Base-by-base conservation (phyloP, 2,329 filamentous ascomycete species). In the Tolypocladium ophioglossoides region DNA sequence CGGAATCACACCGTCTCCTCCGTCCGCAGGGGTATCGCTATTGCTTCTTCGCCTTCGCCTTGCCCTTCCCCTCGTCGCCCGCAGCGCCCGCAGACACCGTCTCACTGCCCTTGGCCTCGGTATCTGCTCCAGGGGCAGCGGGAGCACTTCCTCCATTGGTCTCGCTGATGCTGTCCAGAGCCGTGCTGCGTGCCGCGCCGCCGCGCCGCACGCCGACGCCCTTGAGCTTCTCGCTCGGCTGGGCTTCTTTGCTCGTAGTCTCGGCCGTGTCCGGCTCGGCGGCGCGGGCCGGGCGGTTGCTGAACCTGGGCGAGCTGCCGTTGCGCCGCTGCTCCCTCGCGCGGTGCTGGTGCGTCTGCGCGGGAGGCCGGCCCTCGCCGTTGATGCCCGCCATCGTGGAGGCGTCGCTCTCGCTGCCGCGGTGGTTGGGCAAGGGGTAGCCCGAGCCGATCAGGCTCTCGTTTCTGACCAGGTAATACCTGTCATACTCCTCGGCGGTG, bases 401-500 rank as follows among this genome's bases (percentile, higher is more conserved):
- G 7, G 65, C 62, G 39, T 72, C 70, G 56, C 70, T 72, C 54
- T 71, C 70, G 48, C 69, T 71, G 4, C 64, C 64, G 18, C 63
- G 63, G 48, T 64, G 62, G 9, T 46, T 22, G 12, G 59, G 53
- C 18, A 64, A 61, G 14, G 60, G 56, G 47, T 62, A 63, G 14
- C 62, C 66, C 3, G 70, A 70, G 4, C 70, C 74, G 9, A 79
- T 66, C 12, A 82, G 63, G 60, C 77, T 80, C 56, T 73, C 72
- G 49, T 74, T 71, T n/a, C 79, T 72, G 32, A 76, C 78, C 32
- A 72, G 67, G 51, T 72, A 72, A 62, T 84, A 85, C 41, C 74
- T 74, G 52, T 78, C 80, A 59, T 81, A 85, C 63, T 86, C 80
- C 62, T 83, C 81, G 55, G 78, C 72, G 2, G 77, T 76, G 62